Evolutionary conservation across 345 rosid genomes (phyloP).

Genomic region (Triadica sebifera): DNA sequence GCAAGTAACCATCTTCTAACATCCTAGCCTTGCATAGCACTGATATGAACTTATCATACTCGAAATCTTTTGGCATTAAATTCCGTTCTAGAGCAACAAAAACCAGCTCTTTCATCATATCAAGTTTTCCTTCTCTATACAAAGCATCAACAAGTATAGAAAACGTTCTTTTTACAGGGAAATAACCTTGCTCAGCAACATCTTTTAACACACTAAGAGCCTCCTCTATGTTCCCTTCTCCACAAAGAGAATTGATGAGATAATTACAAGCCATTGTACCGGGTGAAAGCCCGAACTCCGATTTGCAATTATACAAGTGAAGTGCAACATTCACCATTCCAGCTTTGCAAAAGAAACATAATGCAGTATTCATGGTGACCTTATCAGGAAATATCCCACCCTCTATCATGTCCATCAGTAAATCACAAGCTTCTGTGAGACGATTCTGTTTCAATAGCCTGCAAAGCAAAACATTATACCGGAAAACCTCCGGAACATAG

Average conservation of each 20-base stretch:
- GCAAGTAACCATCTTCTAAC: conserved; percentile 58
- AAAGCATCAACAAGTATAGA: conserved; percentile 55
- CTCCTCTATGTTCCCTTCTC: conserved; percentile 41
- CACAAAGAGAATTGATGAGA: conserved; percentile 64
- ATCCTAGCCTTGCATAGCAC: conserved; percentile 57
- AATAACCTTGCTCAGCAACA: conserved; percentile 49
- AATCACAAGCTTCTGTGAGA: conserved; percentile 54
- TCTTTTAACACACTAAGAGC: conserved; percentile 57
- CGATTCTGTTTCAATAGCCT: conserved; percentile 56
- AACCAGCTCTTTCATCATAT: conserved; percentile 60
- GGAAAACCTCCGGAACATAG: conserved; percentile 52
- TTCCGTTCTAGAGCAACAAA: conserved; percentile 41
- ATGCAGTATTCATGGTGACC: conserved; percentile 56
- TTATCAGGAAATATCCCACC: conserved; percentile 48
- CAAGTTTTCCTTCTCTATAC: conserved; percentile 59
- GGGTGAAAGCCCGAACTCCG: conserved; percentile 54
- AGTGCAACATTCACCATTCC: conserved; percentile 77
- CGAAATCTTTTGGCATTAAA: conserved; percentile 37
- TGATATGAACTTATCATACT: conserved; percentile 45
- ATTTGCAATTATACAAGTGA: conserved; percentile 57
- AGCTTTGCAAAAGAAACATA: conserved; percentile 82
- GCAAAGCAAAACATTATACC: conserved; percentile 55
- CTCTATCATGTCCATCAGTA: conserved; percentile 70
- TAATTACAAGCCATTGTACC: conserved; percentile 52
- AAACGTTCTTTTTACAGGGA: conserved; percentile 57